A percentile compares a stretch with the other conserved stretches of the same genome.
Conservation (phyloP, 495 filamentous ascomycete genomes). For the Hypomontagnella submonticulosa region DNA sequence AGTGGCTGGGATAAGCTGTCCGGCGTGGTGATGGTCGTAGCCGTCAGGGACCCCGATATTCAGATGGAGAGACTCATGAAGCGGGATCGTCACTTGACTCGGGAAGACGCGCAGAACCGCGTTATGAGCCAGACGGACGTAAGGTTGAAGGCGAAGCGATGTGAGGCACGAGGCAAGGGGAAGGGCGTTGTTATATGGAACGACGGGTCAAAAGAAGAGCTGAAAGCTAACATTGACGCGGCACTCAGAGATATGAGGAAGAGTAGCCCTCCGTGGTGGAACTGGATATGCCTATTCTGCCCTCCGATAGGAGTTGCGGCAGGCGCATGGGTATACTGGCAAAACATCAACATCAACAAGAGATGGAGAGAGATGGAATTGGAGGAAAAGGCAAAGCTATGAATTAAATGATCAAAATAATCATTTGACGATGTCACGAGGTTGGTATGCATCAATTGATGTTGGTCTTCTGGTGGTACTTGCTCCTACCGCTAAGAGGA, state of each 20-base stretch:
- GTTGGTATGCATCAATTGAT: neutral
- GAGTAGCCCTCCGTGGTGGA: conserved; percentile 83
- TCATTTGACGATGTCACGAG: too few relatives aligned
- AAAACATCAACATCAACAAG: conserved; percentile 72
- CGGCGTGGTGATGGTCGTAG: conserved; percentile 85
- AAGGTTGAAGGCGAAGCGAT: conserved; percentile 78
- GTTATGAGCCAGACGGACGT: conserved; percentile 87
- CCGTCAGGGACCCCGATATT: conserved; percentile 73
- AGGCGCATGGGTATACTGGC: conserved; percentile 72
- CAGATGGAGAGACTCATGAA: conserved; percentile 82
- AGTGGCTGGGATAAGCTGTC: conserved; percentile 80
- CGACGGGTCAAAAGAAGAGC: conserved; percentile 74
- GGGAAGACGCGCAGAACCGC: conserved; percentile 82
- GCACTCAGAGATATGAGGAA: conserved; percentile 70
- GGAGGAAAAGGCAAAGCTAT: conserved; percentile 77
- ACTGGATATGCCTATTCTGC: conserved; percentile 72
- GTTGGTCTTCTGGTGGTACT: too few relatives aligned
- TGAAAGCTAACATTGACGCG: conserved; percentile 70
- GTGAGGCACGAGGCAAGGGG: conserved; percentile 68
- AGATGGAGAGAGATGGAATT: conserved; percentile 74
- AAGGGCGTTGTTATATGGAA: conserved; percentile 87
- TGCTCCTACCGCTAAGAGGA: too few relatives aligned
- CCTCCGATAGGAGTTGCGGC: conserved; percentile 76
- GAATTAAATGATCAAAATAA: conserved; percentile 6
- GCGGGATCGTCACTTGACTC: conserved; percentile 76